phyloP scores from a whole-genome alignment of 2,329 filamentous ascomycete species.

The Teratosphaeria epicoccoides region DNA sequence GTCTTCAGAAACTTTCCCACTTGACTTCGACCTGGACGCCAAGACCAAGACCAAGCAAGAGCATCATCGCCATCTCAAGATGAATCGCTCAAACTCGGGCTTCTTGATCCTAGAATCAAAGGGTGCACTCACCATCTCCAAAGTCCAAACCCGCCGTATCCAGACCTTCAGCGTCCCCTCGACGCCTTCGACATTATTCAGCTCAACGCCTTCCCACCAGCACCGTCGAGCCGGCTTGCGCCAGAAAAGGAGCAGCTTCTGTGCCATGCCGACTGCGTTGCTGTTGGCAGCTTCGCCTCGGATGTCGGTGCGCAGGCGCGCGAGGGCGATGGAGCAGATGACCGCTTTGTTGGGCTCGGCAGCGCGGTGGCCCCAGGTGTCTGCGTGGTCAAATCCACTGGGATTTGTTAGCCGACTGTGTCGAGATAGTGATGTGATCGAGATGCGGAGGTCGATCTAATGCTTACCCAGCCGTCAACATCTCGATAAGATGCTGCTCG shows the following conservation, averaged over 20 bases:
- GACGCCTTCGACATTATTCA: constrained; percentile 80
- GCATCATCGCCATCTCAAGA: neutral
- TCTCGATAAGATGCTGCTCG: constrained; percentile 96
- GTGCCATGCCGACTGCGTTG: constrained; percentile 88
- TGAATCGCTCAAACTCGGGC: neutral
- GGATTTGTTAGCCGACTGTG: constrained; percentile 1
- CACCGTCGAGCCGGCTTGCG: constrained; percentile 89
- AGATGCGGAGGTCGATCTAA: neutral
- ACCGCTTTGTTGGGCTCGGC: constrained; percentile 97
- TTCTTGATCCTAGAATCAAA: neutral
- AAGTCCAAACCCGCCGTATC: constrained; percentile 95
- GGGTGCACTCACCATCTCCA: constrained; percentile 64
- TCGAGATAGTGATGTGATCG: neutral
- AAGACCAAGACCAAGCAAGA: too few species aligned
- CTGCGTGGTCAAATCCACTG: constrained; percentile 93
- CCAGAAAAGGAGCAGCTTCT: constrained; percentile 96
- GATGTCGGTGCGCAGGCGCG: constrained; percentile 74
- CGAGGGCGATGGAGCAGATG: constrained; percentile 90
- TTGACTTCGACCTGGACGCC: too few species aligned
- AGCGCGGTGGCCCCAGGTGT: constrained; percentile 92
- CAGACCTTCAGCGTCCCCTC: constrained; percentile 91
- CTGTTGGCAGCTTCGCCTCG: constrained; percentile 59
- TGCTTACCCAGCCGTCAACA: constrained; percentile 90
- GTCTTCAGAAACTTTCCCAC: neutral
- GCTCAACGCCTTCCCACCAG: constrained; percentile 98